Evolutionary conservation across 768 basidiomycete species (phyloP), one percentile per base, ranked within the genome.

Genomic region (Kwoniella shandongensis): DNA sequence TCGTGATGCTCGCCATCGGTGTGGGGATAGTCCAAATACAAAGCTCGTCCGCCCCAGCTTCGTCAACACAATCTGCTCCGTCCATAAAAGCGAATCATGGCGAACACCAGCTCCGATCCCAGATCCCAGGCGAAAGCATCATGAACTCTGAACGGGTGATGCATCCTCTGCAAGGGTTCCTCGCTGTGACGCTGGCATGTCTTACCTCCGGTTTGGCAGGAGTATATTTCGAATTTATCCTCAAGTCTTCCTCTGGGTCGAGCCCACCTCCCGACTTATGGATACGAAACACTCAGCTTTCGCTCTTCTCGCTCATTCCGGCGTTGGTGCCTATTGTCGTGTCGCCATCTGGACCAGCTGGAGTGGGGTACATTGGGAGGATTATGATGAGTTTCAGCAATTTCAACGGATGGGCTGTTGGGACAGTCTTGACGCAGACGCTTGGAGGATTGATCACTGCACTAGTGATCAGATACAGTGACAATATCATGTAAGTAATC

Each of bases 221-320:
- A 5, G 93, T 97, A 25, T 98, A 98, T 79, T 98, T 98, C 66
- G 94, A 98, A 79, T 92, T 94, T 88, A 91, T 92, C 32, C 80
- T 93, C 63, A 98, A 94, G 79, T 86, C 87, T 66, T 88, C 89
- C 2, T 47, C 54, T 18, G 46, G 59, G 3, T 38, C 54, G 3
- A 36, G 45, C 17, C 67, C 67, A 4, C 49, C 66, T 7, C 69
- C 69, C 1, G 91, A 96, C 78, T 81, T 98, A 11, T 97, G 94
- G 94, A 86, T 94, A 56, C 88, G 94, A 72, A 98, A 97, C 75
- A 88, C 94, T 59, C 94, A 98, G 76, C 83, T 98, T 15, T 93
- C 91, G 22, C 81, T 93, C 52, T 98, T 97, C 80, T 93, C 91
- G 46, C 81, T 97, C 40, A 81, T 94, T 22, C 94, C 94, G 2